Evolutionary conservation across 768 basidiomycete genomes (phyloP).

Genomic region (Leccinum rimulosum): DNA sequence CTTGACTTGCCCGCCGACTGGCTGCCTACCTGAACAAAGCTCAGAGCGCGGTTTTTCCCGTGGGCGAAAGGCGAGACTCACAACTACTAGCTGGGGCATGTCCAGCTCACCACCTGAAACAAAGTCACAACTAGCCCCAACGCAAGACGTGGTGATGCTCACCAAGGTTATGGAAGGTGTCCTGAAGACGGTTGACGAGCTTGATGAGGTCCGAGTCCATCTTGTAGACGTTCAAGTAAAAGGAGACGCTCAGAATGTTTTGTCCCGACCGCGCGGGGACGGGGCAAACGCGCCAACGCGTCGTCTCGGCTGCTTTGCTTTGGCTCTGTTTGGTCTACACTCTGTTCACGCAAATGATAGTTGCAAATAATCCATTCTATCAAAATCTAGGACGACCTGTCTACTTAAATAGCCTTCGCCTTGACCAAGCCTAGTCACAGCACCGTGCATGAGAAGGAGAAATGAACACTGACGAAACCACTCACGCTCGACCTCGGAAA

Average conservation of each 20-base stretch:
- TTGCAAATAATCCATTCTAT: slow-evolving; percentile 17
- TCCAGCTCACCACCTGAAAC: slow-evolving; percentile 79
- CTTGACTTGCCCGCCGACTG: slow-evolving; percentile 97
- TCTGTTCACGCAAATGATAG: background rate
- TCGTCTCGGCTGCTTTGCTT: slow-evolving; percentile 31
- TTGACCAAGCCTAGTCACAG: slow-evolving; percentile 74
- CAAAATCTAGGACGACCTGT: slow-evolving; percentile 23
- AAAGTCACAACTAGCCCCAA: slow-evolving; percentile 12
- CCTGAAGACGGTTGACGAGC: slow-evolving; percentile 93
- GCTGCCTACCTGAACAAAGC: slow-evolving; percentile 73
- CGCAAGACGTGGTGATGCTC: slow-evolving; percentile 28
- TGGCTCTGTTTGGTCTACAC: slow-evolving; percentile 23
- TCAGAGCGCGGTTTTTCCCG: background rate
- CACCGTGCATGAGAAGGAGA: slow-evolving; percentile 1
- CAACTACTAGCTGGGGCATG: slow-evolving; percentile 89
- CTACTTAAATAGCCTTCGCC: slow-evolving; percentile 80
- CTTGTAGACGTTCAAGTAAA: slow-evolving; percentile 9
- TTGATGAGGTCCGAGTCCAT: slow-evolving; percentile 97
- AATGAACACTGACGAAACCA: slow-evolving; percentile 22
- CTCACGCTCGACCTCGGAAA: slow-evolving; percentile 92
- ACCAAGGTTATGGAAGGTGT: slow-evolving; percentile 88
- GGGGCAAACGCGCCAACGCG: slow-evolving; percentile 26
- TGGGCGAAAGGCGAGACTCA: slow-evolving; percentile 39
- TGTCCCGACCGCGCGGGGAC: slow-evolving; percentile 17
- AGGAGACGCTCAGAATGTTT: background rate